These are phyloP conservation scores for Talaromyces pinophilus DNA, from an alignment of 2,329 filamentous ascomycete genomes.

Conservation along the genomic window DNA sequence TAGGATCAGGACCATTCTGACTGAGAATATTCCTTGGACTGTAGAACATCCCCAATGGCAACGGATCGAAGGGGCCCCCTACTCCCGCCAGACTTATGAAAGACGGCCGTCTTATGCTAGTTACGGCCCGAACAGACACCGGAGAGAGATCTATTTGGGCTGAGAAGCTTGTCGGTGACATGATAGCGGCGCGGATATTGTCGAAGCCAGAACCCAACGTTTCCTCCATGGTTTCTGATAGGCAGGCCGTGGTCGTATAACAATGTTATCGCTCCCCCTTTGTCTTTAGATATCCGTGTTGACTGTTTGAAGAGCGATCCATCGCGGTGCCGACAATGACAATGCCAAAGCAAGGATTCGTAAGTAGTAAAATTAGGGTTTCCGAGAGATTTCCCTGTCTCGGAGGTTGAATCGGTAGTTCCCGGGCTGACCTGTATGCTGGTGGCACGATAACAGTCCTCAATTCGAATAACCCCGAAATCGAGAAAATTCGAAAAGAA, in stretches of 20 bases:
- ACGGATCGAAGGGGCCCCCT: not conserved
- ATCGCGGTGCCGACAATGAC: not conserved
- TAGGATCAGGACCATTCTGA: not conserved
- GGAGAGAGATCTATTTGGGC: constrained; percentile 10
- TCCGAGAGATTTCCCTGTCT: not conserved
- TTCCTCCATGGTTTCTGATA: constrained; percentile 18
- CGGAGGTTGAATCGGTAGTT: not conserved
- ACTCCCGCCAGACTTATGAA: constrained; percentile 8
- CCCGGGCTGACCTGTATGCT: not conserved
- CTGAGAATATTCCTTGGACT: not conserved
- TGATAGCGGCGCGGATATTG: constrained; percentile 21
- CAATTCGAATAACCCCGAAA: not conserved
- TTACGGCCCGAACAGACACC: constrained; percentile 6
- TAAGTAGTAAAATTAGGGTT: not conserved
- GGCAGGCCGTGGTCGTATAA: not conserved
- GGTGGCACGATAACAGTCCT: not conserved
- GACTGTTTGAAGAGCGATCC: not conserved
- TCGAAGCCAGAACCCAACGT: constrained; percentile 24
- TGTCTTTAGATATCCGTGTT: not conserved
- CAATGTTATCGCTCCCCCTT: constrained; percentile 5
- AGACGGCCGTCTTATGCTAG: not conserved
- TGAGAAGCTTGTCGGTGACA: constrained; percentile 16
- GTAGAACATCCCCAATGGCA: not conserved
- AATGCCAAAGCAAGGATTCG: not conserved
- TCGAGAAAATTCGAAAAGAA: not conserved